Conservation (phyloP, 2,329 filamentous ascomycete genomes). For the Penicillium capsulatum region DNA sequence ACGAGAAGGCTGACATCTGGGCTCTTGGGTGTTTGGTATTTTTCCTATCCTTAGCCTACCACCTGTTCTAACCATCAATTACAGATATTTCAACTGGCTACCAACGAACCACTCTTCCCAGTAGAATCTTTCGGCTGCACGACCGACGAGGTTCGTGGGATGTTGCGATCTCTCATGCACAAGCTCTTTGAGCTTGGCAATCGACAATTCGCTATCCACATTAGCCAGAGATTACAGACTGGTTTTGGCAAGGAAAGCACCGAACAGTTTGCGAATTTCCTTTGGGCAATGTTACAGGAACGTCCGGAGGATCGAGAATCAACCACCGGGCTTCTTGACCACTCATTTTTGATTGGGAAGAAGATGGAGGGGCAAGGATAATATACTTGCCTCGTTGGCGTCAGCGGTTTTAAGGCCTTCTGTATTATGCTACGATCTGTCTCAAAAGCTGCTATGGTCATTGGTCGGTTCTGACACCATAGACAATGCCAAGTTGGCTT, state of each 20-base stretch:
- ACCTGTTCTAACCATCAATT: not conserved
- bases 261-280: slow-evolving; percentile 5
- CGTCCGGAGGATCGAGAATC: slow-evolving; percentile 5
- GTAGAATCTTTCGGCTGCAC: slow-evolving; percentile 2
- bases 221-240: slow-evolving; percentile 7
- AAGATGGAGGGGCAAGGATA: slow-evolving; percentile 34
- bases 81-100: slow-evolving; percentile 6
- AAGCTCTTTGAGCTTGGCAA: slow-evolving; percentile 1
- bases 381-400: not conserved
- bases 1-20: slow-evolving; percentile 5
- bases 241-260: slow-evolving; percentile 6
- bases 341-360: slow-evolving; percentile 8
- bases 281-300: slow-evolving; percentile 8
- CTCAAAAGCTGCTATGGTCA: no score
- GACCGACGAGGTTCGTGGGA: not conserved
- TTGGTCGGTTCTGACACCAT: no score
- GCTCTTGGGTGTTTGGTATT: slow-evolving; percentile 4
- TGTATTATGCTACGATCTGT: no score
- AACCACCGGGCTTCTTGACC: slow-evolving; percentile 5
- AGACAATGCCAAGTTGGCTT: no score
- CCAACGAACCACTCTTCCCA: slow-evolving; percentile 5
- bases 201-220: slow-evolving; percentile 2
- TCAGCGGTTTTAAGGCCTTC: no score
- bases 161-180: not conserved
- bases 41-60: not conserved